These are phyloP conservation scores for Musa itinerans DNA, from an alignment of 176 grass and related monocot genomes.

Conservation along the genomic window DNA sequence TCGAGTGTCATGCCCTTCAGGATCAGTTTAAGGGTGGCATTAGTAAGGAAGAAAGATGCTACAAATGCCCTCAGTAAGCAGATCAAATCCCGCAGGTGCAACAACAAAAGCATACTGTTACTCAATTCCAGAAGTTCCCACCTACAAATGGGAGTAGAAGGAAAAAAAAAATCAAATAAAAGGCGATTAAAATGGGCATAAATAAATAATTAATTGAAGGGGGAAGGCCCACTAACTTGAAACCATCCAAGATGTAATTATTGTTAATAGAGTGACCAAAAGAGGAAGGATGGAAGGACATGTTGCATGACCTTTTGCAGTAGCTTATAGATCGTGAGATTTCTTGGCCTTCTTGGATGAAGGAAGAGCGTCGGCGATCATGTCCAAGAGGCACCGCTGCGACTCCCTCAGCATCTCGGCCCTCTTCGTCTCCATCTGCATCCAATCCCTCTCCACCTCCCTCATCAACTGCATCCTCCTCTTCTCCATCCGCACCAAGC, in stretches of 20 bases:
- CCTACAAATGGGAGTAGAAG: background rate
- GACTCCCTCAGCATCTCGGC: slow-evolving; percentile 56
- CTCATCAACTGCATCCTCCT: slow-evolving; percentile 59
- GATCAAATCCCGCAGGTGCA: no score
- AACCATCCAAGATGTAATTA: background rate
- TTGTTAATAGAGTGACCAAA: background rate
- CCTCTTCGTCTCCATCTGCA: slow-evolving; percentile 59
- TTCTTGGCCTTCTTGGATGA: slow-evolving; percentile 62
- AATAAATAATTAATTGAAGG: background rate
- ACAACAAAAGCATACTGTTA: background rate
- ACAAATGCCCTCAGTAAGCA: no score
- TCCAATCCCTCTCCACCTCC: slow-evolving; percentile 71
- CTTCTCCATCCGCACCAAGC: slow-evolving; percentile 60
- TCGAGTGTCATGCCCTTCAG: no score
- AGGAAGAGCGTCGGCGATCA: slow-evolving; percentile 23
- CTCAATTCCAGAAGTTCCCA: background rate
- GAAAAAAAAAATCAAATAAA: background rate
- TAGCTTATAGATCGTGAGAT: slow-evolving; percentile 25
- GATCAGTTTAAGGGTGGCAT: no score
- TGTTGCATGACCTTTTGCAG: slow-evolving; percentile 12
- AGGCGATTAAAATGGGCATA: background rate
- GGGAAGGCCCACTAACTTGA: background rate
- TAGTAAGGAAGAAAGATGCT: no score
- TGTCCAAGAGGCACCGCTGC: slow-evolving; percentile 42
- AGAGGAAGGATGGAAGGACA: background rate